A percentile compares a stretch with the other conserved stretches of the same genome.
These are phyloP conservation scores for Myriosclerotinia curreyana DNA, from an alignment of 2,329 filamentous ascomycete species.

Conservation along the genomic window DNA sequence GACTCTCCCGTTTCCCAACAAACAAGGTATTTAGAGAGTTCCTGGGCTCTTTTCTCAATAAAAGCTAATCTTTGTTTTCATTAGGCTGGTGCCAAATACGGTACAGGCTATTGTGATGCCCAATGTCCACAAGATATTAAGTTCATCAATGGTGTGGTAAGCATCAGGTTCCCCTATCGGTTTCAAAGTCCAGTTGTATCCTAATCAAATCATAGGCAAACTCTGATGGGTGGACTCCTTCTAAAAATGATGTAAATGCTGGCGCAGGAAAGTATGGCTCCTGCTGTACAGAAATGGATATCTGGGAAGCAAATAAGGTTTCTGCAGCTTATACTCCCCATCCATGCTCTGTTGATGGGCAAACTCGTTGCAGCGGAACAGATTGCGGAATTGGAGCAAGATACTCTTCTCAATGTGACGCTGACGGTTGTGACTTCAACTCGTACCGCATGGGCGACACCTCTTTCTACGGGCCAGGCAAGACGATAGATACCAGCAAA, in stretches of 20 bases:
- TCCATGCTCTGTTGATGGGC: constrained; percentile 48
- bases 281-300: constrained; percentile 68
- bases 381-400: constrained; percentile 48
- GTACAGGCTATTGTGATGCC: constrained; percentile 28
- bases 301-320: constrained; percentile 62
- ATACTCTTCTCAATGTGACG: constrained; percentile 56
- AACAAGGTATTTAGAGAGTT: constrained; percentile 42
- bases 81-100: constrained; percentile 50
- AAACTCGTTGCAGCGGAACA: constrained; percentile 45
- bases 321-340: constrained; percentile 59
- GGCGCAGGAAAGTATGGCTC: constrained; percentile 54
- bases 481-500: constrained; percentile 51
- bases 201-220: constrained; percentile 46
- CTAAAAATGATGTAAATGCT: constrained; percentile 50
- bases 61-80: background rate
- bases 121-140: constrained; percentile 40
- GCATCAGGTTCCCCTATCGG: constrained; percentile 18
- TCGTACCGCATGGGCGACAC: constrained; percentile 56
- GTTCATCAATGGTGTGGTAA: constrained; percentile 52
- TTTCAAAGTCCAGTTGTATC: constrained; percentile 19
- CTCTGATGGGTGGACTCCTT: constrained; percentile 50
- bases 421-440: constrained; percentile 62
- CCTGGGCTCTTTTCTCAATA: background rate
- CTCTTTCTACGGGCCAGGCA: constrained; percentile 54
- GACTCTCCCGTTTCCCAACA: constrained; percentile 48